A percentile compares a stretch with the other conserved stretches of the same genome.
These are phyloP conservation scores for Heterobasidion annosum DNA, from an alignment of 1,284 basidiomycete genomes.

Conservation along the genomic window DNA sequence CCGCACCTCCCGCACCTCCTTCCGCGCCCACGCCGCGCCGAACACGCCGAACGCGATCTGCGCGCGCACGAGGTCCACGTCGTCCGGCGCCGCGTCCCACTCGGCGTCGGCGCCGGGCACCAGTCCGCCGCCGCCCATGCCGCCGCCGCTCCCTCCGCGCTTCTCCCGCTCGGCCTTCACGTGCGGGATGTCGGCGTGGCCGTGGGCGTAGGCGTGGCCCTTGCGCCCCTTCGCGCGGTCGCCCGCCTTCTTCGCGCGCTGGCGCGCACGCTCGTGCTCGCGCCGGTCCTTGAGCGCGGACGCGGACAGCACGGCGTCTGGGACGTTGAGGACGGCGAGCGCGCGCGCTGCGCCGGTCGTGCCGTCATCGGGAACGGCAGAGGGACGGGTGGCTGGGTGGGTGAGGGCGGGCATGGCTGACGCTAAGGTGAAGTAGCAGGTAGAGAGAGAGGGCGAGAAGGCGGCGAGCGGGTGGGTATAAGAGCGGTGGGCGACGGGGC, in stretches of 20 bases:
- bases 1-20: conserved; percentile 26
- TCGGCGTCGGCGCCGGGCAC: neutral
- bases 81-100: neutral
- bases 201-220: conserved; percentile 11
- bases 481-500: neutral
- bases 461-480: neutral
- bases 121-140: conserved; percentile 4
- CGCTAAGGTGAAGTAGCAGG: neutral
- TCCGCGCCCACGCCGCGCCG: conserved; percentile 4
- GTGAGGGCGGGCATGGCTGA: neutral
- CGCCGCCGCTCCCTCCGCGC: conserved; percentile 10
- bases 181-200: neutral
- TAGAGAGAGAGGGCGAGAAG: conserved; percentile 2
- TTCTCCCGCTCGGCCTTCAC: conserved; percentile 8
- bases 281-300: conserved; percentile 29
- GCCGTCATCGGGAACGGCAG: neutral
- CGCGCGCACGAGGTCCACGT: conserved; percentile 5
- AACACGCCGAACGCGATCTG: conserved; percentile 6
- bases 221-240: conserved; percentile 28
- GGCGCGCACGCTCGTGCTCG: conserved; percentile 37
- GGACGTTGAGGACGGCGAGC: neutral
- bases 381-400: neutral
- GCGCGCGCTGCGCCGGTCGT: neutral
- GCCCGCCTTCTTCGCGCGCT: conserved; percentile 33
- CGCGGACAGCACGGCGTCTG: conserved; percentile 5